Percentiles rank a stretch among this genome's conserved stretches.
Conservation (phyloP, 2,329 filamentous ascomycete species). For the Sclerotinia spermophila region DNA sequence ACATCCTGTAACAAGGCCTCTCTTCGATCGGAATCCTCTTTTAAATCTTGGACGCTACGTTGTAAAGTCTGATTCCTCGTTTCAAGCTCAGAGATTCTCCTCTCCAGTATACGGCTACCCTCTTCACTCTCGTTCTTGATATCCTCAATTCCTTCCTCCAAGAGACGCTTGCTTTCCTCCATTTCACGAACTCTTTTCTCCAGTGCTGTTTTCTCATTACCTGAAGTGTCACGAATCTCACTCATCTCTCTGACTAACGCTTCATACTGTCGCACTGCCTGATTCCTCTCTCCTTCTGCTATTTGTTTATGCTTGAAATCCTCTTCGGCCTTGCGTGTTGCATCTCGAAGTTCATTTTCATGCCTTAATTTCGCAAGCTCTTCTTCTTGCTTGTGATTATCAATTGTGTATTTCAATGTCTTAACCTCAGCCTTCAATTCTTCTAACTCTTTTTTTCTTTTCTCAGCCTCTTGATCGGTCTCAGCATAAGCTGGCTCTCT, state of each 20-base stretch:
- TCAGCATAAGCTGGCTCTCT: slow-evolving; percentile 48
- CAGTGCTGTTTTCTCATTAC: slow-evolving; percentile 59
- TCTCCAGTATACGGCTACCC: slow-evolving; percentile 59
- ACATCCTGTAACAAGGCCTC: slow-evolving; percentile 35
- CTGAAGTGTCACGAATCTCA: slow-evolving; percentile 48
- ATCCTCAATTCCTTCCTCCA: slow-evolving; percentile 82
- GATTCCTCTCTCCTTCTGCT: slow-evolving; percentile 53
- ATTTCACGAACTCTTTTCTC: slow-evolving; percentile 67
- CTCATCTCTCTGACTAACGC: slow-evolving; percentile 50
- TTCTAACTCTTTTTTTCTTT: slow-evolving; percentile 51
- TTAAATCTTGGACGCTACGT: slow-evolving; percentile 49
- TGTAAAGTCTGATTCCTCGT: slow-evolving; percentile 56
- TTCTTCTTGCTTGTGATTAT: slow-evolving; percentile 82
- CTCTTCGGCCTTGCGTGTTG: slow-evolving; percentile 75
- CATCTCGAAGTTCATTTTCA: slow-evolving; percentile 78
- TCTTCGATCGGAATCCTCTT: slow-evolving; percentile 42
- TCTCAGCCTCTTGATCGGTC: slow-evolving; percentile 29
- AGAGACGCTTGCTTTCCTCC: slow-evolving; percentile 66
- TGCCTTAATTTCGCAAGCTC: slow-evolving; percentile 75
- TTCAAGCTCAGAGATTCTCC: slow-evolving; percentile 60
- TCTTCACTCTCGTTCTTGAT: slow-evolving; percentile 60
- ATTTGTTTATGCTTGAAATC: slow-evolving; percentile 68
- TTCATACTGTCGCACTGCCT: slow-evolving; percentile 49
- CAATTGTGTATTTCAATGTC: slow-evolving; percentile 80
- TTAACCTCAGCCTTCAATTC: slow-evolving; percentile 87